Evolutionary conservation across 805 yeast genomes (phyloP).

Genomic region (Torulaspora quercuum): DNA sequence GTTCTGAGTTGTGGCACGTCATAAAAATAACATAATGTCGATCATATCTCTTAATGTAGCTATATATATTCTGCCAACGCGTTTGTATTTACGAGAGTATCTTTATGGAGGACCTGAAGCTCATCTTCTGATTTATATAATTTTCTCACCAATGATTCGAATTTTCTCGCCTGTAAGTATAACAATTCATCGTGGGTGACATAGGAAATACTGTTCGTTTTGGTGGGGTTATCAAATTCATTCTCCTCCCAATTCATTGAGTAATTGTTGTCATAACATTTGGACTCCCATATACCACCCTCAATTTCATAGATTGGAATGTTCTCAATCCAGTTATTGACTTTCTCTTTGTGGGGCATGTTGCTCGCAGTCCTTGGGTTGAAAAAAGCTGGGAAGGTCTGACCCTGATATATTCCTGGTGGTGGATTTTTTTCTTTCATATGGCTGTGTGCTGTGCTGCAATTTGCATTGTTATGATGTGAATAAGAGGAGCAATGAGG

Average conservation of each 20-base stretch:
- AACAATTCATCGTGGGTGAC: conserved; percentile 24
- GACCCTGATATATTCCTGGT: conserved; percentile 6
- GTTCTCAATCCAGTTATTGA: conserved; percentile 56
- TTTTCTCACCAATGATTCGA: conserved; percentile 27
- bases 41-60: conserved; percentile 3
- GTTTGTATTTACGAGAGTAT: conserved; percentile 10
- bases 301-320: conserved; percentile 45
- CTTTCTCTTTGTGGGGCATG: conserved; percentile 67
- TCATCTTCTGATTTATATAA: conserved; percentile 19
- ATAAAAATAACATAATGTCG: not conserved
- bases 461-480: conserved; percentile 4
- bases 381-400: conserved; percentile 46
- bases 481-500: conserved; percentile 15
- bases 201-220: conserved; percentile 12
- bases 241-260: conserved; percentile 36
- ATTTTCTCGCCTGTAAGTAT: conserved; percentile 26
- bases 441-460: conserved; percentile 1
- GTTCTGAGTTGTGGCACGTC: conserved; percentile 4
- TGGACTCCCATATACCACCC: conserved; percentile 20
- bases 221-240: conserved; percentile 25
- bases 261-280: conserved; percentile 27
- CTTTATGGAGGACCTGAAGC: conserved; percentile 4
- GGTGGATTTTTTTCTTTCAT: conserved; percentile 1
- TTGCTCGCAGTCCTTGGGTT: conserved; percentile 60
- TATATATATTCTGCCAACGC: conserved; percentile 14